Evolutionary conservation across 208 protist species (phyloP).

Genomic region (Leishmania martiniquensis): DNA sequence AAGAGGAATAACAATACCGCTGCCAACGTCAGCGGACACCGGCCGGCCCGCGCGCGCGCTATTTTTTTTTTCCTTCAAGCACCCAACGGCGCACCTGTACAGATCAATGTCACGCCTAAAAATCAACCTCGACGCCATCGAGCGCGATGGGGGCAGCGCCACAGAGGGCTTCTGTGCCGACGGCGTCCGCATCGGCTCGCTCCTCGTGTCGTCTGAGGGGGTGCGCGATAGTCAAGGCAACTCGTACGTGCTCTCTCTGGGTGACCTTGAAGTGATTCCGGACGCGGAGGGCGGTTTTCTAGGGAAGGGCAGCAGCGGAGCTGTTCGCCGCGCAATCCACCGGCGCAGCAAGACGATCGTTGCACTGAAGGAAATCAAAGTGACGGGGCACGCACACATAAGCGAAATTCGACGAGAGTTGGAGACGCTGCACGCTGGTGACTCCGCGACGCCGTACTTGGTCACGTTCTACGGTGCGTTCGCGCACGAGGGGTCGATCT

Average conservation of each 20-base stretch:
- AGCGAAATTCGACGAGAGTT: slow-evolving; percentile 85
- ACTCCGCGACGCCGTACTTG: slow-evolving; percentile 46
- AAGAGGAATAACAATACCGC: background rate
- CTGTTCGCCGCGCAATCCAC: slow-evolving; percentile 69
- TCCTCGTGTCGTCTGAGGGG: slow-evolving; percentile 79
- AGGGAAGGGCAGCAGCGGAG: slow-evolving; percentile 84
- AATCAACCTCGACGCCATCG: slow-evolving; percentile 80
- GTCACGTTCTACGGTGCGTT: slow-evolving; percentile 92
- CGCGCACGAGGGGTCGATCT: slow-evolving; percentile 84
- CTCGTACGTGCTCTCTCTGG: slow-evolving; percentile 76
- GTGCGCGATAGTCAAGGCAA: slow-evolving; percentile 53
- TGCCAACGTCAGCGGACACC: too few species aligned
- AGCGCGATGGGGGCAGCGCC: slow-evolving; percentile 43
- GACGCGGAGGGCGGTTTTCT: slow-evolving; percentile 64
- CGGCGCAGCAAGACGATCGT: slow-evolving; percentile 55
- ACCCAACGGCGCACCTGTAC: slow-evolving; percentile 1
- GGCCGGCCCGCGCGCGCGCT: background rate
- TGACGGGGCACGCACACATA: slow-evolving; percentile 71
- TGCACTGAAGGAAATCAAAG: slow-evolving; percentile 91
- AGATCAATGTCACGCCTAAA: slow-evolving; percentile 45
- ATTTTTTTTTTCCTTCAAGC: background rate
- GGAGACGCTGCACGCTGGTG: slow-evolving; percentile 74
- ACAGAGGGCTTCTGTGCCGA: slow-evolving; percentile 57
- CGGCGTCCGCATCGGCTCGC: slow-evolving; percentile 68
- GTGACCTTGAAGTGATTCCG: slow-evolving; percentile 65